These are phyloP conservation scores for Exidia glandulosa DNA, from an alignment of 768 basidiomycete species.

Conservation along the genomic window DNA sequence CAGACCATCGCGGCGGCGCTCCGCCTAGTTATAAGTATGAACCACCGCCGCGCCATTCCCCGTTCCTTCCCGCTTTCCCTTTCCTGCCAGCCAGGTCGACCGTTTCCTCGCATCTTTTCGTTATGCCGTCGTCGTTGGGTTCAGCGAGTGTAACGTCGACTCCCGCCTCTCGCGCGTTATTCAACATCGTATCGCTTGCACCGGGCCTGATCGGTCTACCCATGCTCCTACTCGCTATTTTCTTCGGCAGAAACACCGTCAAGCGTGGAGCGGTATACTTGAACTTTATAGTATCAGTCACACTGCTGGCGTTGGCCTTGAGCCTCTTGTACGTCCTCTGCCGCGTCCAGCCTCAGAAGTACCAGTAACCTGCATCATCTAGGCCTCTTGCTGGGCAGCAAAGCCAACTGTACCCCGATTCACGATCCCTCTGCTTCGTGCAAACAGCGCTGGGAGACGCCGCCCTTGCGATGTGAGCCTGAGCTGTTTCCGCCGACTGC, in stretches of 20 bases:
- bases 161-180: not conserved
- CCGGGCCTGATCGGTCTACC: slow-evolving; percentile 40
- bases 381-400: not conserved
- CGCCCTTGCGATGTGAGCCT: not conserved
- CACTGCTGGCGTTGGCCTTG: not conserved
- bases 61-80: too few species aligned
- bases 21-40: too few species aligned
- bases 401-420: not conserved
- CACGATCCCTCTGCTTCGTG: not conserved
- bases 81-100: too few species aligned
- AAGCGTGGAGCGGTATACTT: not conserved
- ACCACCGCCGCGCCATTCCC: too few species aligned
- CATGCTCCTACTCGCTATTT: not conserved
- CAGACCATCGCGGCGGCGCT: too few species aligned
- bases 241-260: not conserved
- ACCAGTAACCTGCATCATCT: not conserved
- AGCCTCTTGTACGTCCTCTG: not conserved
- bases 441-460: not conserved
- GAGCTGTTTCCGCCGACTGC: not conserved
- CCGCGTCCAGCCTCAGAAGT: not conserved
- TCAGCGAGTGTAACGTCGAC: not conserved
- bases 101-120: too few species aligned
- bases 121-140: too few species aligned
- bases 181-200: slow-evolving; percentile 72
- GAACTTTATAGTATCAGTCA: not conserved